Conservation (phyloP, 108 stramenopile species). For the Parmales sp. region DNA sequence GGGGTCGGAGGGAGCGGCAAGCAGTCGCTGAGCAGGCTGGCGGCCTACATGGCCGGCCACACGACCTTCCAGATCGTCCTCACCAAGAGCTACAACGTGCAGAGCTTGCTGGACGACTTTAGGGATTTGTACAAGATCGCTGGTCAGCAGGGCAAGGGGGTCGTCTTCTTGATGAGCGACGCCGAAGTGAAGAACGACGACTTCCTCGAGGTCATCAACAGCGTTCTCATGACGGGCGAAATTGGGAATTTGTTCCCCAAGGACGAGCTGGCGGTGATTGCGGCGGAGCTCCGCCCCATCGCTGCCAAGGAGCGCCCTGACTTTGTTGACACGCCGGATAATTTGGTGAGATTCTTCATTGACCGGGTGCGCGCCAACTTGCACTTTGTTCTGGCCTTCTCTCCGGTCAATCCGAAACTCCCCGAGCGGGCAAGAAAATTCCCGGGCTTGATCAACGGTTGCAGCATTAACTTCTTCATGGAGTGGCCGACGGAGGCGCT, state of each 20-base stretch:
- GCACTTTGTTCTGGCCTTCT: conserved; percentile 50
- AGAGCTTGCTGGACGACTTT: conserved; percentile 30
- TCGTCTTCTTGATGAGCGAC: conserved; percentile 35
- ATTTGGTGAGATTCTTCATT: conserved; percentile 39
- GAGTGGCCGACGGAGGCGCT: conserved; percentile 50
- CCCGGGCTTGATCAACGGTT: conserved; percentile 42
- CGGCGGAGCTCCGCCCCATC: conserved; percentile 34
- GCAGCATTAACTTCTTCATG: conserved; percentile 56
- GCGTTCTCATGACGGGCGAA: conserved; percentile 35
- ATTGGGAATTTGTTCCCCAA: conserved; percentile 36
- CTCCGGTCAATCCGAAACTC: conserved; percentile 47
- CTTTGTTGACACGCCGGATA: conserved; percentile 47
- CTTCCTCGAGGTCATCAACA: conserved; percentile 38
- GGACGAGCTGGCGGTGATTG: conserved; percentile 49
- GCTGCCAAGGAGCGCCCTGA: conserved; percentile 36
- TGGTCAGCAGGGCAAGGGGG: conserved; percentile 29
- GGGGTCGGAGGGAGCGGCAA: conserved; percentile 43
- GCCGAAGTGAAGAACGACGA: conserved; percentile 35
- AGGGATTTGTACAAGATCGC: conserved; percentile 18
- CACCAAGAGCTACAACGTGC: conserved; percentile 31
- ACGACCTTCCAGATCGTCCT: conserved; percentile 31
- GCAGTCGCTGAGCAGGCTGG: conserved; percentile 26
- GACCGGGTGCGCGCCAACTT: conserved; percentile 42
- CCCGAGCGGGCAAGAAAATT: conserved; percentile 45
- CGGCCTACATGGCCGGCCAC: conserved; percentile 27